phyloP scores from a whole-genome alignment of 257 asterid species.

The Ocimum tenuiflorum region DNA sequence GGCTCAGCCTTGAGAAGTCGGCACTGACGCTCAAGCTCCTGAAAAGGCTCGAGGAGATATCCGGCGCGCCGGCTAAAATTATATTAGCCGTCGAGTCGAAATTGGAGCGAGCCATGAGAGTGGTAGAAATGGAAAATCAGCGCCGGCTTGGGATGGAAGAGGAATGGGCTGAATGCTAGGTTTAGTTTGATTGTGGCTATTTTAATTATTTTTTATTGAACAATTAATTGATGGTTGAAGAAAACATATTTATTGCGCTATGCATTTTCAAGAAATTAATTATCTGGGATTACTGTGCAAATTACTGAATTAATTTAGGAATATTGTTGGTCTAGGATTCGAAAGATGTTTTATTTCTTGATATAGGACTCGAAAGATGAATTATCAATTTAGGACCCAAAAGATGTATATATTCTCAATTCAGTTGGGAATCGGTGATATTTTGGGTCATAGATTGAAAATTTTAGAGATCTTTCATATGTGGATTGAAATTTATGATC shows the following conservation, averaged over 20 bases:
- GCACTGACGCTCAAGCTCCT: slow-evolving; percentile 20
- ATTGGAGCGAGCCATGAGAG: slow-evolving; percentile 26
- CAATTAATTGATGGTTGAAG: background rate
- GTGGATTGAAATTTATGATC: no score
- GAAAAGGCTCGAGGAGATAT: slow-evolving; percentile 39
- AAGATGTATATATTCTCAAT: no score
- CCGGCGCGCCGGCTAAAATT: slow-evolving; percentile 54
- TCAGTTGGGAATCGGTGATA: no score
- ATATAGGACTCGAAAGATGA: no score
- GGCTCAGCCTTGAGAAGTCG: slow-evolving; percentile 14
- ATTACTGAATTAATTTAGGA: no score
- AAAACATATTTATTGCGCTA: background rate
- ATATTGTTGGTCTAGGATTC: no score
- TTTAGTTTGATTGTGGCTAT: background rate
- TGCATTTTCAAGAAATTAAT: background rate
- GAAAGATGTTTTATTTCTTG: no score
- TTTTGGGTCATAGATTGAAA: no score
- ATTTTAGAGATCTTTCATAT: no score
- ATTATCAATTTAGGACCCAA: no score
- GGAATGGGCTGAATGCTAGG: slow-evolving; percentile 54
- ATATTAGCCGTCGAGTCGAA: slow-evolving; percentile 38
- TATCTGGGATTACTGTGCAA: background rate
- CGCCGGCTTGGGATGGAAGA: slow-evolving; percentile 38
- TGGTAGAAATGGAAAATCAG: background rate
- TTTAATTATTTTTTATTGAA: background rate